Evolutionary conservation across 805 yeast species (phyloP).

Genomic region (Ogataea kodamae): DNA sequence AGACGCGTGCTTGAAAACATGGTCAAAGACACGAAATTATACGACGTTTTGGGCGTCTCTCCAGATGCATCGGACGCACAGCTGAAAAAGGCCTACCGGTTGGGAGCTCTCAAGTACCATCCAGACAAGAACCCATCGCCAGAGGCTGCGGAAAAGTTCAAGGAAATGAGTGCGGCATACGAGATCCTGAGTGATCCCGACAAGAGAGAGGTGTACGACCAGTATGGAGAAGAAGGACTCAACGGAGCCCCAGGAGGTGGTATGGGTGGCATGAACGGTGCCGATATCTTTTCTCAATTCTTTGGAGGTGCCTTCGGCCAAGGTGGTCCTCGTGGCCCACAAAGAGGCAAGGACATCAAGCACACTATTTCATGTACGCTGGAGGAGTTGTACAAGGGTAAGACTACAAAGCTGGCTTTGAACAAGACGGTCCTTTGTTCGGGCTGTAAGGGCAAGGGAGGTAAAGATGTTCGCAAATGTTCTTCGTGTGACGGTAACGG

Average conservation of each 20-base stretch:
- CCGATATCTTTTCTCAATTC: slow-evolving; percentile 57
- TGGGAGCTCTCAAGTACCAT: slow-evolving; percentile 74
- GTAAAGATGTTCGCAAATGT: slow-evolving; percentile 89
- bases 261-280: slow-evolving; percentile 48
- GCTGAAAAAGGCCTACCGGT: slow-evolving; percentile 79
- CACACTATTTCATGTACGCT: slow-evolving; percentile 82
- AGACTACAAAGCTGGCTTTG: slow-evolving; percentile 88
- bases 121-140: slow-evolving; percentile 82
- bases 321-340: slow-evolving; percentile 76
- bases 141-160: slow-evolving; percentile 94
- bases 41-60: slow-evolving; percentile 70
- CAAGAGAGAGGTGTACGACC: slow-evolving; percentile 86
- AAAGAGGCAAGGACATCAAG: slow-evolving; percentile 85
- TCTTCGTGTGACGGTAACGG: slow-evolving; percentile 87
- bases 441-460: slow-evolving; percentile 92
- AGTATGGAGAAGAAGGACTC: slow-evolving; percentile 90
- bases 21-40: slow-evolving; percentile 79
- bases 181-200: slow-evolving; percentile 85
- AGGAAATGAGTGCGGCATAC: slow-evolving; percentile 83
- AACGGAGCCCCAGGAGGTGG: slow-evolving; percentile 68
- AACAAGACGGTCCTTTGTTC: slow-evolving; percentile 89
- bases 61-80: slow-evolving; percentile 66
- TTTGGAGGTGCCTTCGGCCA: slow-evolving; percentile 63
- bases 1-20: slow-evolving; percentile 32
- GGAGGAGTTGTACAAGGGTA: slow-evolving; percentile 93